Conservation (phyloP, 225 moss, liverwort and hornwort species). For the Pleurozium schreberi region DNA sequence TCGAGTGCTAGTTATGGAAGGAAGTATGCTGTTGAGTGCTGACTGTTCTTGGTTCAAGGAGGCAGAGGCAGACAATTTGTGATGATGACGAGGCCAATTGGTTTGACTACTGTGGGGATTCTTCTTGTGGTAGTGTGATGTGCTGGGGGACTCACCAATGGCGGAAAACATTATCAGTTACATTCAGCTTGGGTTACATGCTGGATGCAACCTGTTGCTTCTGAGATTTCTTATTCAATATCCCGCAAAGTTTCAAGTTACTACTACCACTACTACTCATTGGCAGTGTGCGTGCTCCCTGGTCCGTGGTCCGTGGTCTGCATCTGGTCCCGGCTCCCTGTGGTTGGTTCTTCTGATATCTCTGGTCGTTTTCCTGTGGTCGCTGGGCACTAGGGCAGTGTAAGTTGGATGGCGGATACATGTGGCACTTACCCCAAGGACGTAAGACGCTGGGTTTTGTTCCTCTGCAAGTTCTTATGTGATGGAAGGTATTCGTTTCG, state of each 20-base stretch:
- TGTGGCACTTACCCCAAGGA: conserved; percentile 14
- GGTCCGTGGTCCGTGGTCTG: conserved; percentile 34
- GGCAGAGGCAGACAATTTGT: conserved; percentile 23
- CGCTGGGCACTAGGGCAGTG: conserved; percentile 33
- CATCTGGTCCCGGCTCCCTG: conserved; percentile 42
- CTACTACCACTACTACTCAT: conserved; percentile 7
- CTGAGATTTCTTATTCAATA: conserved; percentile 57
- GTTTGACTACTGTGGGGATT: conserved; percentile 18
- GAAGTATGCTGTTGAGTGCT: conserved; percentile 24
- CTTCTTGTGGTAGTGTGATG: conserved; percentile 38
- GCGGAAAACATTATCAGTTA: conserved; percentile 37
- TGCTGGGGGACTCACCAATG: conserved; percentile 21
- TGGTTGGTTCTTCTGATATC: conserved; percentile 35
- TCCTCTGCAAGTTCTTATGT: conserved; percentile 30
- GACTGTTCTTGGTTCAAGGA: conserved; percentile 17
- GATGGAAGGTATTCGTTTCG: conserved; percentile 32
- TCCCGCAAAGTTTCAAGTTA: conserved; percentile 56
- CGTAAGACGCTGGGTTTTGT: conserved; percentile 34
- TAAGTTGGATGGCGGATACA: conserved; percentile 36
- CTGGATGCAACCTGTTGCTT: conserved; percentile 49
- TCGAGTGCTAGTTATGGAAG: conserved; percentile 40
- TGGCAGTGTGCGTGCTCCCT: conserved; percentile 36
- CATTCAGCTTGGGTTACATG: conserved; percentile 28
- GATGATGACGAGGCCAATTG: conserved; percentile 25
- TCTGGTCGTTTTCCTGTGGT: conserved; percentile 38